phyloP scores from a whole-genome alignment of 148 eudicot genomes.

The Talinum fruticosum region DNA sequence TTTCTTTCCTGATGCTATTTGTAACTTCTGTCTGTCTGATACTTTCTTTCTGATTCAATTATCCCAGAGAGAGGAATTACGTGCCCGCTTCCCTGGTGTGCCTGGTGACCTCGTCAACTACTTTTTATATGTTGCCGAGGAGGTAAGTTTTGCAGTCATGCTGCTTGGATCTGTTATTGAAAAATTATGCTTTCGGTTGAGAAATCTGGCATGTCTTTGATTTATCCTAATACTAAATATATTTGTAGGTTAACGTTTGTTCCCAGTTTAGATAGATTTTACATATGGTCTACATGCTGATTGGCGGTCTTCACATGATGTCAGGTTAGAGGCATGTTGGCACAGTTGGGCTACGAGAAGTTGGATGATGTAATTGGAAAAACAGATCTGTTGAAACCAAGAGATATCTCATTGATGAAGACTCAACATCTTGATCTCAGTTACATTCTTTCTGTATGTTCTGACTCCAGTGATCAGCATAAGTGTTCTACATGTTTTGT shows the following conservation, averaged over 20 bases:
- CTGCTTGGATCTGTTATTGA: not conserved
- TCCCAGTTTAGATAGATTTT: not conserved
- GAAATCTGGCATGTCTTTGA: not conserved
- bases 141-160: slow-evolving; percentile 44
- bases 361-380: slow-evolving; percentile 89
- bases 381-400: slow-evolving; percentile 76
- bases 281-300: not conserved
- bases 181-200: not conserved
- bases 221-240: not conserved
- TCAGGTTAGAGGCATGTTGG: slow-evolving; percentile 94
- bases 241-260: slow-evolving; percentile 1
- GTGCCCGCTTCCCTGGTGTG: slow-evolving; percentile 99
- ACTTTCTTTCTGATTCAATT: slow-evolving; percentile 11
- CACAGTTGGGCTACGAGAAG: slow-evolving; percentile 91
- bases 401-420: slow-evolving; percentile 87
- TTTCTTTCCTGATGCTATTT: slow-evolving; percentile 1
- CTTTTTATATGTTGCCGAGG: slow-evolving; percentile 96
- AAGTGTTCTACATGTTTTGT: not conserved
- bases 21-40: not conserved
- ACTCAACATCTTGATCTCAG: slow-evolving; percentile 97
- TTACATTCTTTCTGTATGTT: slow-evolving; percentile 76
- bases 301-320: slow-evolving; percentile 8
- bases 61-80: slow-evolving; percentile 85
- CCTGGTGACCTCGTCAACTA: slow-evolving; percentile 98
- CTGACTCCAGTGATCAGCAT: not conserved